Conservation (phyloP, 2,329 filamentous ascomycete species). For the Chrysosporium keratinophilum region DNA sequence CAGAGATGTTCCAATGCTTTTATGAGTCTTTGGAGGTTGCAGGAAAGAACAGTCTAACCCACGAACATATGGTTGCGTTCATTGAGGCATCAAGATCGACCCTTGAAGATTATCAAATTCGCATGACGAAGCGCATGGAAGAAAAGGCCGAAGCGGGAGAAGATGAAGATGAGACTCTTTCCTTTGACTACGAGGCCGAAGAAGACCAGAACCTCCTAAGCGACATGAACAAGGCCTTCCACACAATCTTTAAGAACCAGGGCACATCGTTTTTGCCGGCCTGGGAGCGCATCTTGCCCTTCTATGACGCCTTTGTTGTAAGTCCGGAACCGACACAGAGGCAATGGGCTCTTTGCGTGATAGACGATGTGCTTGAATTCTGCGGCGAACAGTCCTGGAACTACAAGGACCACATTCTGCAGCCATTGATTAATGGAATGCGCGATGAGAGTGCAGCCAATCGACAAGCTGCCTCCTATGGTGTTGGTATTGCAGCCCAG, state of each 20-base stretch:
- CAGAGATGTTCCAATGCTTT: conserved; percentile 99
- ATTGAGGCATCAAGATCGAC: conserved; percentile 77
- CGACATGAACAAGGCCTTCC: conserved; percentile 99
- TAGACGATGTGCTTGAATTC: conserved; percentile 97
- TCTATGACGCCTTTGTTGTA: conserved; percentile 75
- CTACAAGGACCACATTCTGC: conserved; percentile 75
- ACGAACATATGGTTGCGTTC: conserved; percentile 72
- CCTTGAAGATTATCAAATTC: conserved; percentile 83
- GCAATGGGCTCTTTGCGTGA: conserved; percentile 98
- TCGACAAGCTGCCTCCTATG: conserved; percentile 89
- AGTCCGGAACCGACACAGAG: conserved; percentile 78
- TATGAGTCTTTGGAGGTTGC: conserved; percentile 95
- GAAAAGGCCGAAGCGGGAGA: conserved; percentile 77
- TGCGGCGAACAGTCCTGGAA: conserved; percentile 80
- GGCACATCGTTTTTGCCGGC: conserved; percentile 70
- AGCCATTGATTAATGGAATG: conserved; percentile 78
- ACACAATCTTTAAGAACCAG: conserved; percentile 97
- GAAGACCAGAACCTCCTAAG: conserved; percentile 93
- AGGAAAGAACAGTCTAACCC: conserved; percentile 69
- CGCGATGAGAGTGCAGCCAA: conserved; percentile 79
- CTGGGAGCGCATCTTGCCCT: conserved; percentile 77
- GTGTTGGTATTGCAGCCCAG: conserved; percentile 88
- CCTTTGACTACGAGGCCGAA: conserved; percentile 81
- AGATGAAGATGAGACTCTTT: conserved; percentile 79
- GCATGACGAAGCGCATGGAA: conserved; percentile 72